Percentiles rank a stretch among this genome's conserved stretches.
Evolutionary conservation across 441 rosid species (phyloP).

Genomic region (Euphorbia corollata): DNA sequence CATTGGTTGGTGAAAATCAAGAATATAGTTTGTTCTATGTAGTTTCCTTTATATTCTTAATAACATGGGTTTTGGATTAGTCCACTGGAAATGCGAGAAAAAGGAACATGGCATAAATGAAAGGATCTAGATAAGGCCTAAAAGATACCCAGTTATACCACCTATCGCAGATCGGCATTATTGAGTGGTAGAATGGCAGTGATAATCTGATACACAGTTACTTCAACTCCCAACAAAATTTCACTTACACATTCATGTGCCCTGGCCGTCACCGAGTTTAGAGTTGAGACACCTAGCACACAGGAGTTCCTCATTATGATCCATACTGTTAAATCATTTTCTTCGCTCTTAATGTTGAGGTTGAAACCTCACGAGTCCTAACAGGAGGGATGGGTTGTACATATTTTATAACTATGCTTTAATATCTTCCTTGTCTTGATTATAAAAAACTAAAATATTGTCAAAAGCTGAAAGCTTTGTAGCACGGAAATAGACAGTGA

Average conservation of each 20-base stretch:
- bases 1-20: not conserved
- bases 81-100: not conserved
- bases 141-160: not conserved
- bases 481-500: too few species aligned
- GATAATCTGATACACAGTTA: not conserved
- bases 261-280: too few species aligned
- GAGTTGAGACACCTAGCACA: not conserved
- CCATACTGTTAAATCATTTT: too few species aligned
- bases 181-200: not conserved
- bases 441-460: not conserved
- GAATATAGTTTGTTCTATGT: not conserved
- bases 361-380: not conserved
- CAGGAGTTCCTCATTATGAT: not conserved
- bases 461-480: too few species aligned
- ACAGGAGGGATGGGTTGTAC: not conserved
- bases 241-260: not conserved
- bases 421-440: not conserved
- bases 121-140: not conserved
- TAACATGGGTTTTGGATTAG: not conserved
- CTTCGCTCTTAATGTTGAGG: not conserved
- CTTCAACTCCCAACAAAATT: not conserved
- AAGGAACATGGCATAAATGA: not conserved
- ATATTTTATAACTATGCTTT: not conserved
- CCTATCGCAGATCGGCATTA: not conserved
- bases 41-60: not conserved